phyloP scores from a whole-genome alignment of 345 rosid genomes.

The Populus davidiana region DNA sequence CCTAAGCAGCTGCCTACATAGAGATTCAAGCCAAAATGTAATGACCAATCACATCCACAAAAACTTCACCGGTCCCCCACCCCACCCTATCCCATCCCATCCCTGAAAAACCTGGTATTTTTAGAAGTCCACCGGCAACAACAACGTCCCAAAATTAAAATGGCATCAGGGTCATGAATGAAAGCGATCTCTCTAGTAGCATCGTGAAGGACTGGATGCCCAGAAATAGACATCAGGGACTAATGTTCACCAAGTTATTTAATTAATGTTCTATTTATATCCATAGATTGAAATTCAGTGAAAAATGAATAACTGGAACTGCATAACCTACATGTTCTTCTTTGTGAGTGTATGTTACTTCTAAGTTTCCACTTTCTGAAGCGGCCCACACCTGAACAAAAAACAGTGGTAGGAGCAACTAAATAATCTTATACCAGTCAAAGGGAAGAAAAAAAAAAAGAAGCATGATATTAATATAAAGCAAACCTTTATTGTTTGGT shows the following conservation, averaged over 20 bases:
- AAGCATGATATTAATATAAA: conserved; percentile 1
- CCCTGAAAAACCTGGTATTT: too few relatives aligned
- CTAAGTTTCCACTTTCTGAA: conserved; percentile 82
- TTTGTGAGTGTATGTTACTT: conserved; percentile 82
- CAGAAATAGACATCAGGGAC: neutral
- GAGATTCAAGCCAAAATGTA: too few relatives aligned
- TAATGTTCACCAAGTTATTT: neutral
- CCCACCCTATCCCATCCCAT: too few relatives aligned
- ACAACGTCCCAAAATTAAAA: neutral
- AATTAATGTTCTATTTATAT: neutral
- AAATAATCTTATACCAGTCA: neutral
- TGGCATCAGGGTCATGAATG: neutral
- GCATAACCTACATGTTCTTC: conserved; percentile 73
- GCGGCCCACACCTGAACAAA: conserved; percentile 83
- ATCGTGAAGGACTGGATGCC: neutral
- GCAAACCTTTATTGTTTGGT: conserved; percentile 77
- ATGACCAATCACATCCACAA: too few relatives aligned
- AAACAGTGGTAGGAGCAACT: neutral
- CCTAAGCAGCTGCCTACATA: too few relatives aligned
- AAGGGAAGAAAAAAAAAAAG: neutral
- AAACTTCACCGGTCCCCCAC: too few relatives aligned
- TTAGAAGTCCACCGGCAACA: too few relatives aligned
- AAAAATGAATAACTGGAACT: neutral
- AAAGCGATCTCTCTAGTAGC: neutral
- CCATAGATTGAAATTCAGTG: neutral